Base-by-base conservation (phyloP, 78 protist species). In the Dictyostelium firmibasis region DNA sequence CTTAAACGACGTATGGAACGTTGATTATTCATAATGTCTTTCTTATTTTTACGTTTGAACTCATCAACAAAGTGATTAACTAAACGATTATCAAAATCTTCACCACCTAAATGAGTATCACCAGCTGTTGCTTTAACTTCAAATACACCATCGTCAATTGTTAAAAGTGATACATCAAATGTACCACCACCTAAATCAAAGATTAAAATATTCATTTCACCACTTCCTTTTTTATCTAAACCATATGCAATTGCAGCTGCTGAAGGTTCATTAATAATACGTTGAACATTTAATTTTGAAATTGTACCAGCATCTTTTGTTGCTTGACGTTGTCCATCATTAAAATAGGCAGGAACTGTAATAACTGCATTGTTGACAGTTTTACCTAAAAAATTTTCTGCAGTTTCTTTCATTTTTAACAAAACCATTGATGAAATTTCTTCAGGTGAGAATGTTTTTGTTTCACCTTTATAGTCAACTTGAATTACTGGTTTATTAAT, bases 121-220 rank as follows among this genome's bases (percentile, higher is more conserved):
- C 99, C 99, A 62, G 91, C 92, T 8, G 97, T 96, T 77, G 99
- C 81, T 94, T 97, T 97, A 95, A 99, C 99, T 96, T 98, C 99
- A 91, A 99, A 99, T 94, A 99, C 94, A 67, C 99, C 99, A 72
- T 95, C 99, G 23, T 97, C 98, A 60, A 98, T 98, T 92, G 98
- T 84, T 33, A 99, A 95, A n/a, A 99, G 43, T 29, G 99, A 97
- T 14, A 98, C 98, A 50, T 98, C 99, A 81, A 98, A 98, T 62
- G 99, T 99, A 36, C 99, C 99, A 14, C 99, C 99, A 14, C 99
- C 99, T n/a, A 99, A 84, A 93, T 99, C 99, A 97, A 97, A 99
- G 53, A 99, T 97, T 50, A 98, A 97, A 36, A 99, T 88, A 86
- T 95, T 96, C 8, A 23, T 64, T 95, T 98, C 99, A 16, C 76